Conservation (phyloP, 139 green algal genomes). For the Pleodorina starrii region DNA sequence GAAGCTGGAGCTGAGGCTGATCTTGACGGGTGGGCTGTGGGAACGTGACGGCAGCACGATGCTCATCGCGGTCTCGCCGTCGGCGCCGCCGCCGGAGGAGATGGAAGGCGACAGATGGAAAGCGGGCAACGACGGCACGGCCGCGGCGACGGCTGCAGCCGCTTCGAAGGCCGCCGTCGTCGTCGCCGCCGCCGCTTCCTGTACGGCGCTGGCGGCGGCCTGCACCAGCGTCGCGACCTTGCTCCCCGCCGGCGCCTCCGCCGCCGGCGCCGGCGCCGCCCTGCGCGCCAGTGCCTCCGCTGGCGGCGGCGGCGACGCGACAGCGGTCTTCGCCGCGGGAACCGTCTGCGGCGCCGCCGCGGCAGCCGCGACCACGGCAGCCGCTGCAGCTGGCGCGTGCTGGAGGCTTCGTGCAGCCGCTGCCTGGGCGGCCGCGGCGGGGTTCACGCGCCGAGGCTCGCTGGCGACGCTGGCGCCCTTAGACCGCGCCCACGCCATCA, state of each 20-base stretch:
- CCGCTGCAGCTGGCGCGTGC: background rate
- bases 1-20: slow-evolving; percentile 32
- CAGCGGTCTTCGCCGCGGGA: background rate
- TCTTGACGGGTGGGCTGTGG: slow-evolving; percentile 29
- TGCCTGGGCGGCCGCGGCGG: background rate
- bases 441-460: background rate
- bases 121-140: background rate
- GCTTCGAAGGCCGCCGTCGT: background rate
- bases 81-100: background rate
- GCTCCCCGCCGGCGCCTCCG: background rate
- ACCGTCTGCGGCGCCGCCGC: background rate
- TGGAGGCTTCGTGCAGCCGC: background rate
- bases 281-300: background rate
- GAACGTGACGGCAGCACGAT: background rate
- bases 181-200: background rate
- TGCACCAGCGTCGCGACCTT: background rate
- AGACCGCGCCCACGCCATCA: slow-evolving; percentile 9
- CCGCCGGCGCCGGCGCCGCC: background rate
- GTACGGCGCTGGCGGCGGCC: background rate
- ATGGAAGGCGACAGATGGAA: background rate
- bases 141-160: background rate
- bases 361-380: background rate
- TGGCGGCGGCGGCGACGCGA: background rate
- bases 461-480: background rate
- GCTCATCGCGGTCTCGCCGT: background rate